These are phyloP conservation scores for Dillenia turbinata DNA, from an alignment of 164 flowering plant genomes.

Conservation along the genomic window DNA sequence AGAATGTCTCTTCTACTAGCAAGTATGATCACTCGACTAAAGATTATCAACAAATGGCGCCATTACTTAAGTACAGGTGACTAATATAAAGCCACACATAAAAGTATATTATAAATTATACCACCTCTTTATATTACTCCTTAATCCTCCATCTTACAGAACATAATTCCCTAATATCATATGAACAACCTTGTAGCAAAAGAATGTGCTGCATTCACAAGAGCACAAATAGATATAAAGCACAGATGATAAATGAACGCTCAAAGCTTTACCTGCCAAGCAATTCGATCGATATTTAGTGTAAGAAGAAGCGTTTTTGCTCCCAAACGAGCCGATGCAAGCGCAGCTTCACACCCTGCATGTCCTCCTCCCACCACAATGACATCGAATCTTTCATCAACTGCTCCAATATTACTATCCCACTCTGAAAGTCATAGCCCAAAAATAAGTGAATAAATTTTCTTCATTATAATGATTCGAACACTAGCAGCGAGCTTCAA, in stretches of 20 bases:
- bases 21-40: too few relatives aligned
- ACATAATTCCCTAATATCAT: too few relatives aligned
- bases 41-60: too few relatives aligned
- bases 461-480: neutral
- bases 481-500: neutral
- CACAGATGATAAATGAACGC: neutral
- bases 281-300: conserved; percentile 87
- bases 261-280: conserved; percentile 78
- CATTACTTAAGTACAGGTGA: too few relatives aligned
- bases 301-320: conserved; percentile 96
- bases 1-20: too few relatives aligned
- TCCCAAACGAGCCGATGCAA: conserved; percentile 92
- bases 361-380: conserved; percentile 99
- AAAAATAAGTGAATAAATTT: conserved; percentile 1
- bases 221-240: too few relatives aligned
- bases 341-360: conserved; percentile 99
- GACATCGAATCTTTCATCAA: conserved; percentile 77
- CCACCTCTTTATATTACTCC: too few relatives aligned
- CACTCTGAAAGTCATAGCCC: conserved; percentile 23
- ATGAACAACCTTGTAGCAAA: too few relatives aligned
- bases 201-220: too few relatives aligned
- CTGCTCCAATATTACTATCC: conserved; percentile 18
- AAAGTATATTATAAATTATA: too few relatives aligned
- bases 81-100: too few relatives aligned
- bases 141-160: too few relatives aligned